Evolutionary conservation across 1,139 yeast genomes (phyloP).

Genomic region (Pichia sp.): DNA sequence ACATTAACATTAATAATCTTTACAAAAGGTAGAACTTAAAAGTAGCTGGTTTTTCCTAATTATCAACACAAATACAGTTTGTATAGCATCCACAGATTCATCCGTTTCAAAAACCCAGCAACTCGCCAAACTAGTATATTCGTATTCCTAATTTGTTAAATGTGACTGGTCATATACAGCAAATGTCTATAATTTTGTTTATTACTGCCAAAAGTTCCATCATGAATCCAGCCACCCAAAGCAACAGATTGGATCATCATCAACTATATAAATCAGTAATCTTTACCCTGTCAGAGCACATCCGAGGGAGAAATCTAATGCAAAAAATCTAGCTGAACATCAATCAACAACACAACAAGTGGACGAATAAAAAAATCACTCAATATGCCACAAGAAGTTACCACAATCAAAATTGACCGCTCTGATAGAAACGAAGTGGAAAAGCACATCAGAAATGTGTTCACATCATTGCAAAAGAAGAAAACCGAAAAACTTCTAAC

Average conservation of each 20-base stretch:
- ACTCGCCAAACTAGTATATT: not conserved
- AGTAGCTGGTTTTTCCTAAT: not conserved
- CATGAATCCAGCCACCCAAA: not conserved
- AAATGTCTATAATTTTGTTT: not conserved
- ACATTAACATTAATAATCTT: not conserved
- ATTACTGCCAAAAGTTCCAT: not conserved
- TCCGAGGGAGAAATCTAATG: too few species aligned
- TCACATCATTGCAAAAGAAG: slow-evolving; percentile 22
- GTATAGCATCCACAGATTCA: too few species aligned
- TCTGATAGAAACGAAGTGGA: slow-evolving; percentile 14
- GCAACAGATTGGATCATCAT: not conserved
- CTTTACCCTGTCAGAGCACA: too few species aligned
- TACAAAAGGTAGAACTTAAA: not conserved
- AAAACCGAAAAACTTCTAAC: slow-evolving; percentile 22
- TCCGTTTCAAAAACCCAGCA: slow-evolving; percentile 3
- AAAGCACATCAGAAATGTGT: slow-evolving; percentile 18
- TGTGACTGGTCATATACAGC: not conserved
- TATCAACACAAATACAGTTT: not conserved
- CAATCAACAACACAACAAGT: too few species aligned
- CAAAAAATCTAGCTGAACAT: too few species aligned
- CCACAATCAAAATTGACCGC: slow-evolving; percentile 14
- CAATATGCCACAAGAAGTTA: not conserved
- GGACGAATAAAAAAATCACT: too few species aligned
- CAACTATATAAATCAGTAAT: not conserved
- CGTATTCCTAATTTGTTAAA: not conserved